Evolutionary conservation across 306 rosid species (phyloP).

Genomic region (Acacia crassicarpa): DNA sequence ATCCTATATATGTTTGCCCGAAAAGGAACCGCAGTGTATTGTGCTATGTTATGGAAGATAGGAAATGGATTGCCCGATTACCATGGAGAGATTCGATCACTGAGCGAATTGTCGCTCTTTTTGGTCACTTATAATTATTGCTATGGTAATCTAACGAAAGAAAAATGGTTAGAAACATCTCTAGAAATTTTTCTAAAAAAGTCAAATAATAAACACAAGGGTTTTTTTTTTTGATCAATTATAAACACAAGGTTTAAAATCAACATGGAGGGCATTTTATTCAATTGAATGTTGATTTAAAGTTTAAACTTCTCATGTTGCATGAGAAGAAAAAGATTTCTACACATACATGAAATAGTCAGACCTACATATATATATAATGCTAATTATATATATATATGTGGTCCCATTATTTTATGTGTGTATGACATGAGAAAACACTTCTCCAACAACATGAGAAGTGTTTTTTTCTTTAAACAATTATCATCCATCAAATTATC

Average conservation of each 20-base stretch:
- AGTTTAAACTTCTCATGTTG: too few species aligned
- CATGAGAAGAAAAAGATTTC: too few species aligned
- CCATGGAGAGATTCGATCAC: background rate
- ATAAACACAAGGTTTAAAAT: background rate
- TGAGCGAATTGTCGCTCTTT: background rate
- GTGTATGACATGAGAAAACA: too few species aligned
- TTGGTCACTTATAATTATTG: background rate
- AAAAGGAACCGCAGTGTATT: constrained; percentile 3
- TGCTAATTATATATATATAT: too few species aligned
- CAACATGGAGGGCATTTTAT: background rate
- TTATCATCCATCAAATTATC: too few species aligned
- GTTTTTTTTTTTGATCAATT: too few species aligned
- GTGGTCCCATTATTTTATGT: too few species aligned
- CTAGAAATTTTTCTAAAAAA: background rate
- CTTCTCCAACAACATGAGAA: too few species aligned
- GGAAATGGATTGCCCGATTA: background rate
- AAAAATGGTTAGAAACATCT: background rate
- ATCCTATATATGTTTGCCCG: background rate
- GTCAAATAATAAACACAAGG: background rate
- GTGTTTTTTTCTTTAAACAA: too few species aligned
- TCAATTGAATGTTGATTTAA: too few species aligned
- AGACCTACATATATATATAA: too few species aligned
- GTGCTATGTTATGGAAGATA: background rate
- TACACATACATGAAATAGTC: too few species aligned
- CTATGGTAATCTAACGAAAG: background rate